These are phyloP conservation scores for Sugiyamaella grinbergsii DNA, from an alignment of 1,139 yeast genomes.

Conservation along the genomic window DNA sequence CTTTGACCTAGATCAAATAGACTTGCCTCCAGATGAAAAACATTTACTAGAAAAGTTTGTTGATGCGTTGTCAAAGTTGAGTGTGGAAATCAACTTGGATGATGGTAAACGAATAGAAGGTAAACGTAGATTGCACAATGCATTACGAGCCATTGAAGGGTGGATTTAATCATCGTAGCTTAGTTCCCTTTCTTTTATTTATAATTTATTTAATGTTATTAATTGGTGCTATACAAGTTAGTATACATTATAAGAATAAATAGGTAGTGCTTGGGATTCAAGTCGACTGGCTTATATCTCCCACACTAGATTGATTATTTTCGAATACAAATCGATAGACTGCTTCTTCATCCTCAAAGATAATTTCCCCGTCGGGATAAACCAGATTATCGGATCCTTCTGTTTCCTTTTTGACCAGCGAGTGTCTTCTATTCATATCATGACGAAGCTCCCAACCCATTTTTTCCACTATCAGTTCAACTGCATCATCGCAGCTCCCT, in stretches of 20 bases:
- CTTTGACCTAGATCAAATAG: constrained; percentile 67
- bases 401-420: constrained; percentile 3
- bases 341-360: constrained; percentile 30
- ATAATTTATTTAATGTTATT: constrained; percentile 2
- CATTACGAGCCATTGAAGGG: constrained; percentile 83
- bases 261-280: background rate
- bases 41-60: constrained; percentile 80
- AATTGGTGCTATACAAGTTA: constrained; percentile 1
- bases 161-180: constrained; percentile 44
- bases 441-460: constrained; percentile 74
- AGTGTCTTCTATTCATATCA: constrained; percentile 42
- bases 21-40: constrained; percentile 75
- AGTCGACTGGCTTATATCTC: background rate
- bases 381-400: constrained; percentile 10
- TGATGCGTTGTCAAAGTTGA: constrained; percentile 78
- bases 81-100: constrained; percentile 87
- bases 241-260: constrained; percentile 1
- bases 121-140: constrained; percentile 73
- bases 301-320: background rate
- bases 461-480: constrained; percentile 60
- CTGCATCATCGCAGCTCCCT: constrained; percentile 88
- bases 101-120: constrained; percentile 80
- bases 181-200: constrained; percentile 15
- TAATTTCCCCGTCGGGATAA: constrained; percentile 32
- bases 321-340: constrained; percentile 28